These are phyloP conservation scores for Leishmania major DNA, from an alignment of 208 protist species.

Conservation along the genomic window DNA sequence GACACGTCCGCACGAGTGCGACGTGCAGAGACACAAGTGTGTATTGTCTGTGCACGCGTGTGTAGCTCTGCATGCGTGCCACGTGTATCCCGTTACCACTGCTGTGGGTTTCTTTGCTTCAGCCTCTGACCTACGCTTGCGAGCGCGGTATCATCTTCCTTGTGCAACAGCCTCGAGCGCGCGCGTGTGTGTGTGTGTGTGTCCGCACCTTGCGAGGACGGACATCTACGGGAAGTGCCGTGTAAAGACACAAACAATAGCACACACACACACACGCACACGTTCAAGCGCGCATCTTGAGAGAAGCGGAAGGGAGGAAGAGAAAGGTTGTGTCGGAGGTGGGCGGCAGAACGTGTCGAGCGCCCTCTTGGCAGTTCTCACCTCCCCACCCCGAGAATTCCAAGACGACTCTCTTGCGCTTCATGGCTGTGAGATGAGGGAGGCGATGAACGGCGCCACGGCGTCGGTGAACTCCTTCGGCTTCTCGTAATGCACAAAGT, in stretches of 20 bases:
- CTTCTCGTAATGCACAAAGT: conserved; percentile 91
- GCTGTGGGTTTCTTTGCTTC: background rate
- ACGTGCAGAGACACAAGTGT: background rate
- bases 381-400: background rate
- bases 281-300: background rate
- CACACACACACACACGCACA: conserved; percentile 6
- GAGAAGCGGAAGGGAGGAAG: background rate
- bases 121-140: background rate
- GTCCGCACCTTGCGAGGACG: background rate
- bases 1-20: background rate
- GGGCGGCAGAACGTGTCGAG: background rate
- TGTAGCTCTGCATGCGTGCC: background rate
- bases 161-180: background rate
- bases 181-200: background rate
- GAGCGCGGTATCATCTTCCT: background rate
- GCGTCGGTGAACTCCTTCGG: conserved; percentile 65
- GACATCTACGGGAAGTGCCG: background rate
- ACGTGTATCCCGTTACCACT: background rate
- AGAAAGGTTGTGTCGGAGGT: background rate
- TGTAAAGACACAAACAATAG: background rate
- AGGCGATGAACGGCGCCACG: conserved; percentile 69
- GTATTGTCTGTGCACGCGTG: background rate
- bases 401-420: background rate
- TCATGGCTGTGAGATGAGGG: conserved; percentile 2
- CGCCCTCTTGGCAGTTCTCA: background rate